Base-by-base conservation (phyloP, 2,329 filamentous ascomycete genomes). In the Apiospora sp. region DNA sequence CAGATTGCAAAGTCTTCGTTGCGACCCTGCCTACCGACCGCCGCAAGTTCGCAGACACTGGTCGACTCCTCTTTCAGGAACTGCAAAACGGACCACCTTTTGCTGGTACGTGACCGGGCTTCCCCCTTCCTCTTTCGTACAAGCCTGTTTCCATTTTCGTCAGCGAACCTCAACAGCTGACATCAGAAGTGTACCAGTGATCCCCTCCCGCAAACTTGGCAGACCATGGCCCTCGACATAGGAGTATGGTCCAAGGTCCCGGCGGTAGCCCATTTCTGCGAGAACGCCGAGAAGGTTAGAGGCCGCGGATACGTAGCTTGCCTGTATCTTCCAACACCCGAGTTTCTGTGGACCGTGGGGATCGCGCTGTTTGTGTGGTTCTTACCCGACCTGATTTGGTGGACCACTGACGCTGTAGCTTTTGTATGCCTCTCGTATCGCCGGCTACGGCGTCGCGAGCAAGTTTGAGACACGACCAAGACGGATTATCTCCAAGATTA, bases 321-420 rank as follows among this genome's bases (percentile, higher is more conserved):
- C 22, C 4, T 34, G 30, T 10, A 64, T 27, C 30, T 64, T 10
- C 58, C 58, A 10, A 37, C 58, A 30, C 5, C 10, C 14, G 58
- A 64, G 30, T 41, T 64, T 12, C 58, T 64, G 16, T 64, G 58
- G 27, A 30, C 58, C 37, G 30, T 64, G 22, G 58, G 58, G 14
- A 64, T 64, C 58, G 58, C 30, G 27, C 37, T 64, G 30, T 64
- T 64, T 22, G 58, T 64, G 37, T 64, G 58, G 58, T 64, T 64
- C 58, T 64, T 64, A 14, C 58, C 58, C 6, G 30, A 64, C n/a
- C 10, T 30, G 16, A 41, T 64, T 22, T 10, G 14, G n/a, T 22
- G 12, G 10, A 27, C 30, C 30, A 22, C 16, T 4, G 30, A 64
- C 16, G 58, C 30, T 64, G 34, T 64, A 1, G 58, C n/a, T n/a